Evolutionary conservation across 305 asterid species (phyloP).

Genomic region (Lippia alba): DNA sequence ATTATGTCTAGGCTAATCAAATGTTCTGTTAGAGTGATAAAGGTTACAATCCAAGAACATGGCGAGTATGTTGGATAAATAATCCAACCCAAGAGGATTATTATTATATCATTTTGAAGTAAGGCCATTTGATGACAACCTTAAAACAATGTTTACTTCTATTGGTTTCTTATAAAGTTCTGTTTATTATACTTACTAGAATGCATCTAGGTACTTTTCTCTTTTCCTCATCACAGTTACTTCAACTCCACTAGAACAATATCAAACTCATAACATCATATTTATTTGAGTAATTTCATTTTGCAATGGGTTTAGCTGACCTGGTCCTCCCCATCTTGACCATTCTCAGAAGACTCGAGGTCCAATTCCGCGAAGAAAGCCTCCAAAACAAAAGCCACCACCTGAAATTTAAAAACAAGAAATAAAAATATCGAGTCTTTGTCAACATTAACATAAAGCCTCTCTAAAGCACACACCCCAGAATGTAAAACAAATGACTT

Average conservation of each 20-base stretch:
- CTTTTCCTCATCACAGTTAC: no score
- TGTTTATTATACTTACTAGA: no score
- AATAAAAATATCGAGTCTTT: constrained; percentile 5
- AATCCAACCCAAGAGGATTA: no score
- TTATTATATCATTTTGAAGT: no score
- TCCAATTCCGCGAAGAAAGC: constrained; percentile 99
- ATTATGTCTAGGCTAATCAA: no score
- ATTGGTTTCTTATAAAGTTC: no score
- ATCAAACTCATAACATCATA: background rate
- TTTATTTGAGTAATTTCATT: background rate
- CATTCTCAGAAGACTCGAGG: constrained; percentile 61
- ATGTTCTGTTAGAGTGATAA: no score
- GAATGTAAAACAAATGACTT: background rate
- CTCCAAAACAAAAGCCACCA: constrained; percentile 97
- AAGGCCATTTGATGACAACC: no score
- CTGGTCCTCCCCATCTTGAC: constrained; percentile 50
- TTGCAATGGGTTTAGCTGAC: constrained; percentile 43
- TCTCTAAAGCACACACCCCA: background rate
- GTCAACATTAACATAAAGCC: background rate
- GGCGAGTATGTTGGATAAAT: no score
- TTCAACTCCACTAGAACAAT: background rate
- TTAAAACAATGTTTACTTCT: no score
- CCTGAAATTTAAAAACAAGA: constrained; percentile 52
- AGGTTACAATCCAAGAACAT: no score
- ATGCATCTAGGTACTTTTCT: no score